Evolutionary conservation across 257 asterid genomes (phyloP), one percentile per base, ranked within the genome.

Genomic region (Solanum paucissectum): DNA sequence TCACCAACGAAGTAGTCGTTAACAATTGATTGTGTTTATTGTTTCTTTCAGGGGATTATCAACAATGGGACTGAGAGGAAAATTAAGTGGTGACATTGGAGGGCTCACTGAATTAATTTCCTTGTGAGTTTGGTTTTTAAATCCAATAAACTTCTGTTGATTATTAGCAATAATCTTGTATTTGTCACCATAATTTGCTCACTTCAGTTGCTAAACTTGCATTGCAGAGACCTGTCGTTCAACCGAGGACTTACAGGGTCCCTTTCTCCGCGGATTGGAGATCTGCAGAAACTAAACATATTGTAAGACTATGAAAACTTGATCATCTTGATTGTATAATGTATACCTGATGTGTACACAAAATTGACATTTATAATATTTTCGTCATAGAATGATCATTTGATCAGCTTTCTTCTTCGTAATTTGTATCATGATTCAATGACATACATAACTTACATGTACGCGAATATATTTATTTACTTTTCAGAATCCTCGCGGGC

Each of bases 401-500:
- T 55, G 2, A 34, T 34, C 1, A 34, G 12, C 4, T 71, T 72
- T 73, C 2, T 73, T 36, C 46, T 73, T 73, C 12, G 49, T 73
- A 20, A 73, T 34, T 73, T 34, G 46, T 18, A 73, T 73, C 49
- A 73, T 0, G 82, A 73, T 36, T 34, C 29, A 20, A 36, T 21
- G 7, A 77, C 2, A 12, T 7, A 77, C n/a, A 42, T 77, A 7
- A 13, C 58, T 2, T 29, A 5, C 85, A 8, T 81, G 33, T 49
- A 49, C 0, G 29, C 1, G 16, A 73, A 73, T 1, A 5, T 13
- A 18, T 49, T 3, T 58, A 13, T 89, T 32, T 88, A 62, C 44
- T 71, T 85, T 87, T 85, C 95, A 97, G 99, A 90, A 97, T 97
- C 89, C 92, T 97, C 14, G 98, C 99, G 33, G 99, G 99, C 83